Evolutionary conservation across 2,329 filamentous ascomycete genomes (phyloP), one percentile per base, ranked within the genome.

Genomic region (Coccinonectria pachysandricola): DNA sequence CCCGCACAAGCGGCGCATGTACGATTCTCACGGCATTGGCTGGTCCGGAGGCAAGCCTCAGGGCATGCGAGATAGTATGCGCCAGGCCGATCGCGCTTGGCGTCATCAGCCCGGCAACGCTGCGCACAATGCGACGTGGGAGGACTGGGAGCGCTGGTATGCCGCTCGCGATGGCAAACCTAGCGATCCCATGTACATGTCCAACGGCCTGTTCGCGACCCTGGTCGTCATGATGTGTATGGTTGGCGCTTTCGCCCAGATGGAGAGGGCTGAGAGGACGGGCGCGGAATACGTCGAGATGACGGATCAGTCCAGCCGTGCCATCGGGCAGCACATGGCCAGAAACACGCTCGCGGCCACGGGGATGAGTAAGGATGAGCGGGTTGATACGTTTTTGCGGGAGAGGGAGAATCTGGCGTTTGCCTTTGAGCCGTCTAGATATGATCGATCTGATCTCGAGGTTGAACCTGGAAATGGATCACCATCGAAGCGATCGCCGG

Each of bases 141-240:
- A 98, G 52, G 91, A 98, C 52, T 95, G 87, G 87, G 84, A 94
- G 59, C 68, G 67, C 22, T 93, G 80, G 77, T 70, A 82, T 42
- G 63, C 73, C 17, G 53, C 64, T 52, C 49, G 62, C 47, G 53
- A 64, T 24, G 60, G 64, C 41, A 47, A 45, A 46, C 52, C 52
- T 37, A 59, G 56, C 37, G 57, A 65, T 36, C 68, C 69, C 0
- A 42, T 76, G 27, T 81, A 75, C 54, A 75, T 88, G 57, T 82
- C 79, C 32, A 93, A 94, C 47, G 73, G 75, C 21, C 68, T 75
- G 8, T 96, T 96, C 48, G 71, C 71, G 5, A 39, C 48, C 8
- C 54, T 93, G n/a, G 59, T 96, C 3, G 59, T 84, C 15, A 55
- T 77, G 4, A 64, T 86, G 18, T 71, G 81, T 8, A 58, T 80